These are phyloP conservation scores for Globisporangium paroecandrum DNA, from an alignment of 352 stramenopile species.

Conservation along the genomic window DNA sequence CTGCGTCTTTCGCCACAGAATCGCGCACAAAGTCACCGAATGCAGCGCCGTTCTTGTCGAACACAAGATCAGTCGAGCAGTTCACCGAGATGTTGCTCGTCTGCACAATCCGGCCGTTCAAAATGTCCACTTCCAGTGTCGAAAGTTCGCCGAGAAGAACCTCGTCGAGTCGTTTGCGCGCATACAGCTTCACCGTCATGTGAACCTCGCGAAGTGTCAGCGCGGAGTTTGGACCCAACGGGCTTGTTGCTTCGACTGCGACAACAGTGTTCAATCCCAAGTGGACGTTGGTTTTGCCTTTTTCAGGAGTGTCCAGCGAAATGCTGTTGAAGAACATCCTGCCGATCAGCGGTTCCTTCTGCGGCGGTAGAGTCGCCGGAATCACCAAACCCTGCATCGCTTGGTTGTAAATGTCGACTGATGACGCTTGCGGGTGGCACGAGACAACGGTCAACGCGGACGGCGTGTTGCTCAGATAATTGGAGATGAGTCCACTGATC, in stretches of 20 bases:
- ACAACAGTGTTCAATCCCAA: constrained; percentile 49
- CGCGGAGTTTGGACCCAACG: constrained; percentile 52
- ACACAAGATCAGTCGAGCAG: constrained; percentile 42
- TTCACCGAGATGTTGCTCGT: constrained; percentile 73
- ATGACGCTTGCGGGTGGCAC: constrained; percentile 55
- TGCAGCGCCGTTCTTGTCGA: constrained; percentile 35
- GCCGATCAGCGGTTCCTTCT: constrained; percentile 55
- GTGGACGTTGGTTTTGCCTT: constrained; percentile 39
- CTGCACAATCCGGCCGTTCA: constrained; percentile 49
- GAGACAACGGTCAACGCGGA: constrained; percentile 58
- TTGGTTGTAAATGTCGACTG: constrained; percentile 62
- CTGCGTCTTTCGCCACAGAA: constrained; percentile 46
- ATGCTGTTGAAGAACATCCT: constrained; percentile 68
- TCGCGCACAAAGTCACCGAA: constrained; percentile 73
- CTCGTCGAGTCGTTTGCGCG: constrained; percentile 22
- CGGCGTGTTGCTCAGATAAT: constrained; percentile 63
- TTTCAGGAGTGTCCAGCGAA: constrained; percentile 38
- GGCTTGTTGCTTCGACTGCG: constrained; percentile 64
- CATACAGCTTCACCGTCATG: constrained; percentile 58
- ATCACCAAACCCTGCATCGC: constrained; percentile 76
- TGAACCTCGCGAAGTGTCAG: constrained; percentile 55
- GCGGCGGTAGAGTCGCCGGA: constrained; percentile 49
- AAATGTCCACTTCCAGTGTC: constrained; percentile 50
- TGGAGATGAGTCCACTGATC: constrained; percentile 73
- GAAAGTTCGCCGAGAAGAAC: constrained; percentile 43